Conservation (phyloP, 139 green algal genomes). For the Tetraselmis chui region DNA sequence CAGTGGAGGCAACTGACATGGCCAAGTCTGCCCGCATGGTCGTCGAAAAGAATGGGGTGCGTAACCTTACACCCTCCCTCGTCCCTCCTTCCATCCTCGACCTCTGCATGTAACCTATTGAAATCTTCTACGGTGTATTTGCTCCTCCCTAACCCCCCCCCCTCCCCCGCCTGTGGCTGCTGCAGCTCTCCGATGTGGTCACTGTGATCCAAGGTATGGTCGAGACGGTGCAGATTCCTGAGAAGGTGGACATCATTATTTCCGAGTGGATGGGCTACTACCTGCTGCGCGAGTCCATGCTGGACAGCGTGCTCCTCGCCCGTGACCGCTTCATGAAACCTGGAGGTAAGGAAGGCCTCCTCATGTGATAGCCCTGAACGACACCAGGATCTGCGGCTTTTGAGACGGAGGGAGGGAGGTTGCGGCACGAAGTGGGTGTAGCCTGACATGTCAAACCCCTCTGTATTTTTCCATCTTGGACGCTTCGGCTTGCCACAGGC, state of each 20-base stretch:
- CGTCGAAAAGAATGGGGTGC: constrained; percentile 73
- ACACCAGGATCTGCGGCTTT: too few relatives aligned
- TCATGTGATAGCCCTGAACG: too few relatives aligned
- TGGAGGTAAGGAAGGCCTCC: constrained; percentile 60
- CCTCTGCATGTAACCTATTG: too few relatives aligned
- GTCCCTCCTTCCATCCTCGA: constrained; percentile 47
- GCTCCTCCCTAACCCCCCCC: neutral
- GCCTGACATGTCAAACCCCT: too few relatives aligned
- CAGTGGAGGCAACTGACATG: constrained; percentile 94
- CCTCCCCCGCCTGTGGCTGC: constrained; percentile 1
- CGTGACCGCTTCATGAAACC: constrained; percentile 87
- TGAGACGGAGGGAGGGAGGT: too few relatives aligned
- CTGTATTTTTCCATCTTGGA: too few relatives aligned
- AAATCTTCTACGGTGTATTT: too few relatives aligned
- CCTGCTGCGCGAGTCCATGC: constrained; percentile 78
- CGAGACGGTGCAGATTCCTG: constrained; percentile 88
- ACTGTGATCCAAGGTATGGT: constrained; percentile 94
- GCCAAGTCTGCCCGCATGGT: constrained; percentile 72
- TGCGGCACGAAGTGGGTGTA: too few relatives aligned
- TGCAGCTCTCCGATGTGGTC: constrained; percentile 63
- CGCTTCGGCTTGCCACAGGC: neutral
- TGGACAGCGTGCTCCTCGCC: constrained; percentile 88
- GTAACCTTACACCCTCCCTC: constrained; percentile 22
- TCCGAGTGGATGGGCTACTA: constrained; percentile 60
- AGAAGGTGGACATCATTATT: constrained; percentile 98